Conservation (phyloP, 257 asterid species). For the Cinchona pubescens region DNA sequence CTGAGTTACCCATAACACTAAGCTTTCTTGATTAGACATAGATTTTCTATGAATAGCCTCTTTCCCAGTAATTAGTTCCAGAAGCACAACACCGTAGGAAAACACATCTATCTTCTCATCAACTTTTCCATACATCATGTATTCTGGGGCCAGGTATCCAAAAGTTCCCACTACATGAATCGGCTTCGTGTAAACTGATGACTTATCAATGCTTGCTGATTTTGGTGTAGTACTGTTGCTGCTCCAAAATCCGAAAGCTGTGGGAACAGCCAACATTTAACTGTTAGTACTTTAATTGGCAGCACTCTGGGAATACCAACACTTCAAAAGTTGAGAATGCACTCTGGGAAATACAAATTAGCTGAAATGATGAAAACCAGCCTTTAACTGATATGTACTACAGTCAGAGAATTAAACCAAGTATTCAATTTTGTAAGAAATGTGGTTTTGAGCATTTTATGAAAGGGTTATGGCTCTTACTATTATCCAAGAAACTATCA, state of each 20-base stretch:
- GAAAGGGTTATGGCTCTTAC: too few species aligned
- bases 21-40: constrained; percentile 51
- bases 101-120: constrained; percentile 86
- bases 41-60: constrained; percentile 47
- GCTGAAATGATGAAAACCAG: background rate
- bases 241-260: constrained; percentile 81
- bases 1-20: constrained; percentile 60
- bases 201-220: constrained; percentile 30
- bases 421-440: background rate
- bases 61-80: constrained; percentile 83
- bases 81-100: constrained; percentile 71
- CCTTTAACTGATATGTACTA: background rate
- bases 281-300: background rate
- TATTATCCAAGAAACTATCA: too few species aligned
- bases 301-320: background rate
- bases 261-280: background rate
- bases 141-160: constrained; percentile 87
- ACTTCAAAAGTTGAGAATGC: background rate
- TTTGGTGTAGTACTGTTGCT: constrained; percentile 43
- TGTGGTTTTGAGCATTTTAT: background rate
- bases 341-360: background rate
- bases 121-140: constrained; percentile 75
- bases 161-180: constrained; percentile 49
- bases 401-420: too few species aligned
- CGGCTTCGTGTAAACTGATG: constrained; percentile 34